These are phyloP conservation scores for Nidularia pulvinata DNA, from an alignment of 768 basidiomycete species.

Conservation along the genomic window DNA sequence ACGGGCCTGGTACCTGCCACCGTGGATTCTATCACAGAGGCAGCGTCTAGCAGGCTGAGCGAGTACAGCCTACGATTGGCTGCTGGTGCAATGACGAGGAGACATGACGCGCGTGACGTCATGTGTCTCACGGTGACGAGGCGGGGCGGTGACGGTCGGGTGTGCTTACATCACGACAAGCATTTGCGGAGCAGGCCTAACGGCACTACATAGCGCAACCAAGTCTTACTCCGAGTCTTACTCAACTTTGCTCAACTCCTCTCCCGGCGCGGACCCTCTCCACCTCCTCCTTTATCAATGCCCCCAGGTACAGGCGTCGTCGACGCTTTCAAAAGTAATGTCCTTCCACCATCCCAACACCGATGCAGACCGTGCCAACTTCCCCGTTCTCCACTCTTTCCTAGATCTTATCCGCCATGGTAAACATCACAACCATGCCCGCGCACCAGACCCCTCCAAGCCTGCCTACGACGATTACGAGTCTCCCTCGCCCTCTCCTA, in stretches of 20 bases:
- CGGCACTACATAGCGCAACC: no score
- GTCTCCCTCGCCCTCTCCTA: slow-evolving; percentile 7
- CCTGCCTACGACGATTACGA: slow-evolving; percentile 9
- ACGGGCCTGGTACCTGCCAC: no score
- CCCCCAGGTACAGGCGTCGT: slow-evolving; percentile 65
- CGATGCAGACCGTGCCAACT: slow-evolving; percentile 9
- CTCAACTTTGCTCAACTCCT: not conserved
- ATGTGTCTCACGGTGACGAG: not conserved
- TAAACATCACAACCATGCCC: slow-evolving; percentile 56
- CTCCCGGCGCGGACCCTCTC: slow-evolving; percentile 1
- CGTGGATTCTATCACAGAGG: no score
- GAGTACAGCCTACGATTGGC: not conserved
- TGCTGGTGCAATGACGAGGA: not conserved
- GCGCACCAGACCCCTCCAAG: slow-evolving; percentile 20
- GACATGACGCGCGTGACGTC: not conserved
- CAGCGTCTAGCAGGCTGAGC: not conserved
- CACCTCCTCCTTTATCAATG: slow-evolving; percentile 32
- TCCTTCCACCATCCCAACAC: slow-evolving; percentile 7
- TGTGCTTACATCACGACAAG: not conserved
- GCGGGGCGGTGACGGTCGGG: not conserved
- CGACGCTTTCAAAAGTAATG: slow-evolving; percentile 84
- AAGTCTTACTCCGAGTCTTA: no score
- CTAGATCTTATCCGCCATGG: slow-evolving; percentile 84
- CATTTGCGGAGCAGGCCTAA: no score
- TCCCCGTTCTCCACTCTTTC: slow-evolving; percentile 8